phyloP scores from a whole-genome alignment of 768 basidiomycete species.

The Russula sp. region DNA sequence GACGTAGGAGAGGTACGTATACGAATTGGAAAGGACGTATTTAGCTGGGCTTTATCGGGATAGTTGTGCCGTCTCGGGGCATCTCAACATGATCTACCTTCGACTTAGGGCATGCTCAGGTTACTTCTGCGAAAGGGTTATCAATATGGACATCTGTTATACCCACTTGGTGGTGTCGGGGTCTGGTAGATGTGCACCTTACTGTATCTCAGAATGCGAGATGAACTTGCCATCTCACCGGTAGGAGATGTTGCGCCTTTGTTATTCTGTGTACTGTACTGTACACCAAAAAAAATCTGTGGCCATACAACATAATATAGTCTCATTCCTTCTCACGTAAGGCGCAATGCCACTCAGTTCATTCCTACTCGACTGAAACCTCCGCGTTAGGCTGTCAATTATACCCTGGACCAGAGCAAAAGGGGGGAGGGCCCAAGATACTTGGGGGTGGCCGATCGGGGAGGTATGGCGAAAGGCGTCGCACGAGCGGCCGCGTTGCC shows the following conservation, averaged over 20 bases:
- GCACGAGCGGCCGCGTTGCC: background rate
- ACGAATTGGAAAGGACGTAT: conserved; percentile 19
- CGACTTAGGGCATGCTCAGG: background rate
- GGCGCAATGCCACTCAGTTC: background rate
- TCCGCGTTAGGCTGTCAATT: no score
- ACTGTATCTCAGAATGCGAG: no score
- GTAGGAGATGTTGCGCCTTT: no score
- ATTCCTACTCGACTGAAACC: background rate
- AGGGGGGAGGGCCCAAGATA: background rate
- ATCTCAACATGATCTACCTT: background rate
- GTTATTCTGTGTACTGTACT: background rate
- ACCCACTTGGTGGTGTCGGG: background rate
- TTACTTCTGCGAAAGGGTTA: background rate
- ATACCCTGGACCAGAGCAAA: background rate
- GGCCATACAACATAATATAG: conserved; percentile 4
- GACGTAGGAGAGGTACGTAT: conserved; percentile 14
- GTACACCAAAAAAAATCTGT: background rate
- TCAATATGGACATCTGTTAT: background rate
- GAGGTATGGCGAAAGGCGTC: no score
- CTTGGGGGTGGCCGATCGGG: background rate
- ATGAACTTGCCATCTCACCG: background rate
- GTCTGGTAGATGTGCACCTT: background rate
- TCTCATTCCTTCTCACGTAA: conserved; percentile 1
- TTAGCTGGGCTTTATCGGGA: conserved; percentile 6
- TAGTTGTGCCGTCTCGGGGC: background rate